Base-by-base conservation (phyloP, 1,284 basidiomycete genomes). In the Boletus mariae region DNA sequence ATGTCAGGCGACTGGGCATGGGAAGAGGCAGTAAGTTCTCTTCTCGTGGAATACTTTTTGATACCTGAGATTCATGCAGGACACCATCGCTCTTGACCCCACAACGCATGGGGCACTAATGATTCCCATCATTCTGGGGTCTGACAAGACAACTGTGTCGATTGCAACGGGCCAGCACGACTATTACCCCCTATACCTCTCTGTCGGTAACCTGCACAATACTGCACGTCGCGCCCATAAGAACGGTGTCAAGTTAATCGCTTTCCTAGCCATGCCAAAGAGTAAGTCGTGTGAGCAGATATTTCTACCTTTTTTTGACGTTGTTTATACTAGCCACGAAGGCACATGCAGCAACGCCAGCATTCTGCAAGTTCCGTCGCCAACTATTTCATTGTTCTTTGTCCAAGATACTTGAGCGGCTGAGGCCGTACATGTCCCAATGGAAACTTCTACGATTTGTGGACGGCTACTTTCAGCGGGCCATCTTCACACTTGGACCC, bases 331-430 rank as follows among this genome's bases (percentile, higher is more conserved):
- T n/a, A 54, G 53, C 47, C 5, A 55, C n/a, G 1, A 29, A 41
- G 17, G 26, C 29, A 5, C 46, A 55, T 13, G 31, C 46, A 0
- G 31, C 10, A 0, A 55, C 29, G 1, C 13, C 42, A 1, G 28
- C 10, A 3, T 64, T 61, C 12, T 38, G 41, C 5, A 59, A 54
- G 5, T 66, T 64, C 23, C 42, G 20, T 0, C 17, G 25, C 13
- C 52, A 56, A 9, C 26, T 62, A 2, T 60, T 58, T 9, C 58
- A 62, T 12, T 2, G 5, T 1, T 63, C 59, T 0, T 13, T 61
- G 0, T 31, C 54, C 0, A 23, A 13, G 4, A 57, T 63, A 0
- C 50, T 65, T 5, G 28, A 57, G 6, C 6, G 32, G 0, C 17
- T 64, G 0, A 38, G 29, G 1, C 31, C 37, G 0, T 46, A 29